phyloP scores from a whole-genome alignment of 1,139 yeast species.

The Kodamaea fungicola region DNA sequence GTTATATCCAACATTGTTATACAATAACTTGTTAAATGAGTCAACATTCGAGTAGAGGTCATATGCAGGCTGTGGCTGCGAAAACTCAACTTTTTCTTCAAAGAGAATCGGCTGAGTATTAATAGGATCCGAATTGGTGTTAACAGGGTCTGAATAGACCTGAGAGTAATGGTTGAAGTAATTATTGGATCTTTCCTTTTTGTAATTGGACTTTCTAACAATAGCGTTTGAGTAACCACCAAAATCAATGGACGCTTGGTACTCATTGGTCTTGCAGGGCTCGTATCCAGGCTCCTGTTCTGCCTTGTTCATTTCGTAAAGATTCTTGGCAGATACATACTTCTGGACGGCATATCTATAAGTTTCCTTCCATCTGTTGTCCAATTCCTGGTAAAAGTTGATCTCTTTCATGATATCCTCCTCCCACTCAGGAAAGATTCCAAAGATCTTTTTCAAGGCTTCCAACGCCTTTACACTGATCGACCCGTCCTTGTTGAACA shows the following conservation, averaged over 20 bases:
- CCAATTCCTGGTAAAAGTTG: slow-evolving; percentile 26
- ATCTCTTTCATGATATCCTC: slow-evolving; percentile 31
- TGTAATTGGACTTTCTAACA: slow-evolving; percentile 18
- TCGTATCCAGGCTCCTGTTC: slow-evolving; percentile 27
- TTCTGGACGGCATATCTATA: slow-evolving; percentile 31
- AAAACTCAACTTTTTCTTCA: slow-evolving; percentile 1
- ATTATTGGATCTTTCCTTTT: slow-evolving; percentile 7
- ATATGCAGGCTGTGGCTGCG: neutral
- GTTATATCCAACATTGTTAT: neutral
- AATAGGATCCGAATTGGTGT: slow-evolving; percentile 8
- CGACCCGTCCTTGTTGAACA: slow-evolving; percentile 32
- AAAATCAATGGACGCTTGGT: slow-evolving; percentile 41
- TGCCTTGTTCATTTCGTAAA: slow-evolving; percentile 29
- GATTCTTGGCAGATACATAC: slow-evolving; percentile 29
- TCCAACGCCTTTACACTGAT: slow-evolving; percentile 28
- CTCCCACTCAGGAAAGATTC: slow-evolving; percentile 35
- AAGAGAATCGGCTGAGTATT: slow-evolving; percentile 10
- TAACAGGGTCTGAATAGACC: slow-evolving; percentile 20
- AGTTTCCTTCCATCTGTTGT: slow-evolving; percentile 32
- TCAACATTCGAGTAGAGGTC: neutral
- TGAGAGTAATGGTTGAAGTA: slow-evolving; percentile 23
- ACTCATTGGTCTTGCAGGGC: slow-evolving; percentile 33
- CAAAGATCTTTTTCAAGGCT: slow-evolving; percentile 22
- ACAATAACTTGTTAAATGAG: slow-evolving; percentile 1
- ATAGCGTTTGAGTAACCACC: slow-evolving; percentile 39